phyloP scores from a whole-genome alignment of 2,329 filamentous ascomycete species.

The Curvularia hawaiiensis region DNA sequence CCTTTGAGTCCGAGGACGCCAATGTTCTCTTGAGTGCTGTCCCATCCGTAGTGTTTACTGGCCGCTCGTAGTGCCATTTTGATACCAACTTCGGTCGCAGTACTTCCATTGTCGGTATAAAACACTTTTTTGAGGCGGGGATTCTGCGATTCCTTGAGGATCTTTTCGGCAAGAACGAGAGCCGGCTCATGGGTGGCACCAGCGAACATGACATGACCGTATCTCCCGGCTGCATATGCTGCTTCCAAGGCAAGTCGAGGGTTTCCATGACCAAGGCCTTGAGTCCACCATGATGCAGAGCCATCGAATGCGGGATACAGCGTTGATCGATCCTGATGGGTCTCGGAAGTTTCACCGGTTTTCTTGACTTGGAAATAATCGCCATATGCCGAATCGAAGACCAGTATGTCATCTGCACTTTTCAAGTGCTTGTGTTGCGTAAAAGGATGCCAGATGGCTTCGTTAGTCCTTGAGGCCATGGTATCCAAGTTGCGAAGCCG shows the following conservation, averaged over 20 bases:
- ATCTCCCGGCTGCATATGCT: constrained; percentile 80
- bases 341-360: constrained; percentile 34
- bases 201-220: constrained; percentile 89
- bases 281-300: constrained; percentile 91
- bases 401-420: constrained; percentile 65
- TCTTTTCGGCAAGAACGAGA: constrained; percentile 67
- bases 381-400: constrained; percentile 80
- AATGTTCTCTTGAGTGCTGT: constrained; percentile 60
- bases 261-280: constrained; percentile 79
- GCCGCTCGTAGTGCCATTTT: constrained; percentile 83
- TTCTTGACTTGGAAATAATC: constrained; percentile 73
- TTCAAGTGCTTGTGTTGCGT: constrained; percentile 74
- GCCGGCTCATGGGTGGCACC: constrained; percentile 80
- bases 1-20: constrained; percentile 77
- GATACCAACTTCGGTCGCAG: constrained; percentile 80
- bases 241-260: constrained; percentile 73
- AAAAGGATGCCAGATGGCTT: constrained; percentile 81
- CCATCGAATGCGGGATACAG: constrained; percentile 76
- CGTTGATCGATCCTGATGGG: constrained; percentile 40
- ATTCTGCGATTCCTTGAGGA: constrained; percentile 66
- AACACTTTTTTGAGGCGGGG: constrained; percentile 73
- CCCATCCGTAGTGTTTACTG: constrained; percentile 69
- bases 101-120: constrained; percentile 84
- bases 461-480: constrained; percentile 63
- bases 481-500: constrained; percentile 65